Percentiles rank a stretch among this genome's conserved stretches.
Conservation (phyloP, 441 rosid genomes). For the Eutrema salsugineum region DNA sequence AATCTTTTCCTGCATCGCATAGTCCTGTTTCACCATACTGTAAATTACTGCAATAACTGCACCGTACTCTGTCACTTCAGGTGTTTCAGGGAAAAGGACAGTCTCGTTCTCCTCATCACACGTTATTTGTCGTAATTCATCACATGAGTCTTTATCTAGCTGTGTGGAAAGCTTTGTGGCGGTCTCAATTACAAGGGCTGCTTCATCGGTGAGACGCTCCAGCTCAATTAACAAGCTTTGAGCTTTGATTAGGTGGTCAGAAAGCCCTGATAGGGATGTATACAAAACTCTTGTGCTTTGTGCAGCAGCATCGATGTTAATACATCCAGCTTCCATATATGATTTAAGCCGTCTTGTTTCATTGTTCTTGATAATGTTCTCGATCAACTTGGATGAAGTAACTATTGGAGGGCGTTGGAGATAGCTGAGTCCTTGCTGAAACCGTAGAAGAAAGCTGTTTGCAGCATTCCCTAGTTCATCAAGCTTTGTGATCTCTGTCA, state of each 20-base stretch:
- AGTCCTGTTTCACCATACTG: slow-evolving; percentile 74
- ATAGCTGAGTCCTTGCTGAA: slow-evolving; percentile 67
- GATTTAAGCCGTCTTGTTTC: slow-evolving; percentile 61
- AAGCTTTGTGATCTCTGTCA: slow-evolving; percentile 53
- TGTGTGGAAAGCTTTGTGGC: slow-evolving; percentile 28
- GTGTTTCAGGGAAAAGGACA: slow-evolving; percentile 23
- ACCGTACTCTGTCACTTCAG: slow-evolving; percentile 46
- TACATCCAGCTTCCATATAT: slow-evolving; percentile 62
- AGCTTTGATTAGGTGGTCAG: slow-evolving; percentile 49
- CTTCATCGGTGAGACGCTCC: slow-evolving; percentile 46
- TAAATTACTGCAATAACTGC: slow-evolving; percentile 52
- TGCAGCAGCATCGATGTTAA: slow-evolving; percentile 39
- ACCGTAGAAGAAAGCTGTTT: slow-evolving; percentile 49
- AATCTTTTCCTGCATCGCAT: slow-evolving; percentile 82
- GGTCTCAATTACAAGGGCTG: slow-evolving; percentile 35
- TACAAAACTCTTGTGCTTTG: slow-evolving; percentile 58
- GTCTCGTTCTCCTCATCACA: slow-evolving; percentile 40
- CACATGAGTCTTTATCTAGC: slow-evolving; percentile 27
- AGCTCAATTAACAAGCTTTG: slow-evolving; percentile 52
- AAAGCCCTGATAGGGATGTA: slow-evolving; percentile 51
- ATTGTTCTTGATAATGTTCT: slow-evolving; percentile 51
- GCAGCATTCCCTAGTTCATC: slow-evolving; percentile 60
- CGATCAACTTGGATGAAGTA: slow-evolving; percentile 47
- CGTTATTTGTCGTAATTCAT: slow-evolving; percentile 27
- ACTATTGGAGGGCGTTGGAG: slow-evolving; percentile 61